Conservation (phyloP, 108 stramenopile species). For the Craspedostauros australis region DNA sequence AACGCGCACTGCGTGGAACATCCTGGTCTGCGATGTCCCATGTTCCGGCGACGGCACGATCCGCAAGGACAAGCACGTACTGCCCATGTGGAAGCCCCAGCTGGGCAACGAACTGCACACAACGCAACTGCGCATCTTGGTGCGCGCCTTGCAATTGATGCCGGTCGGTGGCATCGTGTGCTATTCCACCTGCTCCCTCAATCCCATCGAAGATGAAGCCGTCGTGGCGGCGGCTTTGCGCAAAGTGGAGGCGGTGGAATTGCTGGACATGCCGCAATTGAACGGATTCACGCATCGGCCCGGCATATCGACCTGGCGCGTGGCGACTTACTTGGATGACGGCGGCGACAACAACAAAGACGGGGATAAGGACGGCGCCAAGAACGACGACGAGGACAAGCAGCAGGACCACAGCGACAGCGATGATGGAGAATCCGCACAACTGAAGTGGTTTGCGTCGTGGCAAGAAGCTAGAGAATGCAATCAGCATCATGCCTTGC, state of each 20-base stretch:
- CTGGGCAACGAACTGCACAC: slow-evolving; percentile 55
- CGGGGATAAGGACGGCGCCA: slow-evolving; percentile 12
- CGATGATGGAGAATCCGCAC: slow-evolving; percentile 18
- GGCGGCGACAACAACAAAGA: slow-evolving; percentile 18
- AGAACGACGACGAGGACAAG: slow-evolving; percentile 10
- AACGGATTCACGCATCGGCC: slow-evolving; percentile 39
- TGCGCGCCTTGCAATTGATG: slow-evolving; percentile 55
- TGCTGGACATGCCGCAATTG: slow-evolving; percentile 40
- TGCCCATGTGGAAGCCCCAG: slow-evolving; percentile 67
- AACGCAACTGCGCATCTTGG: slow-evolving; percentile 72
- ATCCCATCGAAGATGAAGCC: slow-evolving; percentile 92
- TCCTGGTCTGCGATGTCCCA: slow-evolving; percentile 82
- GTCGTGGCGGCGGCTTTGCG: slow-evolving; percentile 73
- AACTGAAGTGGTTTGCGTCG: slow-evolving; percentile 39
- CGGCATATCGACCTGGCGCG: slow-evolving; percentile 56
- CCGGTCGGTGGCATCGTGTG: slow-evolving; percentile 66
- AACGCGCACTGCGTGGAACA: slow-evolving; percentile 40
- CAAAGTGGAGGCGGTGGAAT: slow-evolving; percentile 10
- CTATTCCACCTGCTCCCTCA: slow-evolving; percentile 84
- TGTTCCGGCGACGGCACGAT: slow-evolving; percentile 88
- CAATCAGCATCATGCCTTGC: slow-evolving; percentile 20
- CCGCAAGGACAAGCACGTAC: slow-evolving; percentile 70
- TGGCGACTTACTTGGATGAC: slow-evolving; percentile 47
- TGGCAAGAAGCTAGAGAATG: slow-evolving; percentile 30
- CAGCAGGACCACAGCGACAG: too few species aligned